Percentiles rank a stretch among this genome's conserved stretches.
Conservation (phyloP, 805 yeast species). For the Schwanniomyces yamadae region DNA sequence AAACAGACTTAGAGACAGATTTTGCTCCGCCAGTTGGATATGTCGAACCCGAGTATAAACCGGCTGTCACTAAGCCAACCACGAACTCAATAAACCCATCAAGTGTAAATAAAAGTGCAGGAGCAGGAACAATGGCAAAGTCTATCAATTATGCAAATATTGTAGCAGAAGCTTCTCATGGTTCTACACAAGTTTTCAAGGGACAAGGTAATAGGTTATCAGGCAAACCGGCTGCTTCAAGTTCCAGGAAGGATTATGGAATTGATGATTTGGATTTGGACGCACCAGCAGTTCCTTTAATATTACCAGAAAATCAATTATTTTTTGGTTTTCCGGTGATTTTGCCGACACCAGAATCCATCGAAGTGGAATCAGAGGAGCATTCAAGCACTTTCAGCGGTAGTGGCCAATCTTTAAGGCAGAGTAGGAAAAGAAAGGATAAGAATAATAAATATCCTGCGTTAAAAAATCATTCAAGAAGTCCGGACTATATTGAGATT, state of each 20-base stretch:
- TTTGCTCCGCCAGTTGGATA: constrained; percentile 99
- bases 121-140: constrained; percentile 75
- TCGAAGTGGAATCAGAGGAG: constrained; percentile 25
- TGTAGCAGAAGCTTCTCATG: constrained; percentile 40
- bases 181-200: constrained; percentile 33
- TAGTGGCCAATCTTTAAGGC: constrained; percentile 73
- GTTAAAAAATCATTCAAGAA: constrained; percentile 61
- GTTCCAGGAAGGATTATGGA: constrained; percentile 23
- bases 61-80: constrained; percentile 37
- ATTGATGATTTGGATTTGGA: constrained; percentile 48
- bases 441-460: constrained; percentile 46
- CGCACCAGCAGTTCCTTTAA: constrained; percentile 70
- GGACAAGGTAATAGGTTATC: constrained; percentile 75
- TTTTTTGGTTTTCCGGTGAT: constrained; percentile 90
- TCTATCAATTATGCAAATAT: constrained; percentile 64
- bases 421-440: constrained; percentile 68
- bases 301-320: constrained; percentile 78
- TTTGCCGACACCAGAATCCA: constrained; percentile 36
- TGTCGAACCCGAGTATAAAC: constrained; percentile 77
- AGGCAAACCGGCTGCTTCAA: constrained; percentile 46
- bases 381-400: constrained; percentile 51
- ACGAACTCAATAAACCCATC: constrained; percentile 32
- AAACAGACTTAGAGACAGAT: constrained; percentile 94
- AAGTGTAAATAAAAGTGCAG: constrained; percentile 37
- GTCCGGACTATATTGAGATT: constrained; percentile 80